Evolutionary conservation across 768 basidiomycete species (phyloP).

Genomic region (Tricholoma sp.): DNA sequence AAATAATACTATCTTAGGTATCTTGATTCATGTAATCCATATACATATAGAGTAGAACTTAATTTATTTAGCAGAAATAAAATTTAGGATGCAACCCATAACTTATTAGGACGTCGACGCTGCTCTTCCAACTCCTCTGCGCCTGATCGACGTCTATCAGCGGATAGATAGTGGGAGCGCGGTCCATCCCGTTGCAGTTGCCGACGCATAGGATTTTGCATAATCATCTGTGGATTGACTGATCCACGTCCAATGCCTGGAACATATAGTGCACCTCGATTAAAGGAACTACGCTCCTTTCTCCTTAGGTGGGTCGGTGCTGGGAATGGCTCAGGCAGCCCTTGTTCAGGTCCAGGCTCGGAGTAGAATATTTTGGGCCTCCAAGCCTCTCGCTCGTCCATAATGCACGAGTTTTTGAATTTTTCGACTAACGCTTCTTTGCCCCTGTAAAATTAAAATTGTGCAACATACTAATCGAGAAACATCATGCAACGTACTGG

Average conservation of each 20-base stretch:
- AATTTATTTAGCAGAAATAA: neutral
- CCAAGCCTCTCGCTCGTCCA: constrained; percentile 83
- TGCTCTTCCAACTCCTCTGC: neutral
- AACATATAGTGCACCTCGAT: constrained; percentile 68
- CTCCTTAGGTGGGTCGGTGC: constrained; percentile 74
- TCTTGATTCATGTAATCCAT: no score
- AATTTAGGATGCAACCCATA: neutral
- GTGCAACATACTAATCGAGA: constrained; percentile 4
- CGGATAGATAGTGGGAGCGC: constrained; percentile 3
- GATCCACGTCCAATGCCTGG: constrained; percentile 15
- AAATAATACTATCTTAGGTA: no score
- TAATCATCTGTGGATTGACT: constrained; percentile 6
- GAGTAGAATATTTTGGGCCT: constrained; percentile 84
- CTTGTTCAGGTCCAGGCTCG: constrained; percentile 61
- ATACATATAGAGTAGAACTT: no score
- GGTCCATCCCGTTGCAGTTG: constrained; percentile 9
- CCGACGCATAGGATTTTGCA: constrained; percentile 13
- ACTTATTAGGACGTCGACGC: neutral
- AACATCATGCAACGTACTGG: constrained; percentile 52
- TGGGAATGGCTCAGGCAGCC: constrained; percentile 77
- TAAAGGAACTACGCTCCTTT: constrained; percentile 79
- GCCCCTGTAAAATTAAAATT: constrained; percentile 44
- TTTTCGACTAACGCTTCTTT: constrained; percentile 89
- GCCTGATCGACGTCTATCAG: neutral
- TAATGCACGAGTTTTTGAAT: constrained; percentile 86